phyloP scores from a whole-genome alignment of 129 eudicot genomes.

The Daucus carota region DH1_v3.0 NC_030389.2:27302001-27302500 shows the following conservation, averaged over 20 bases:
- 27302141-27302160: background rate
- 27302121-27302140: background rate
- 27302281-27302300: background rate
- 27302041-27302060: background rate
- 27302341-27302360: background rate
- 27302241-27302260: too few species aligned
- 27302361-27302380: background rate
- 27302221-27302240: too few species aligned
- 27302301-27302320: background rate
- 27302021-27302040: conserved; percentile 11
- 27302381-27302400: background rate
- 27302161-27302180: background rate
- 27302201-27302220: background rate
- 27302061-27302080: background rate
- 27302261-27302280: background rate
- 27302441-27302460: background rate
- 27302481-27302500: background rate
- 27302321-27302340: background rate
- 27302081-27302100: background rate
- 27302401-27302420: background rate
- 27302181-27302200: background rate
- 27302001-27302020: background rate
- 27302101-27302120: background rate
- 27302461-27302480: background rate
- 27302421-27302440: background rate